These are phyloP conservation scores for Sapria himalayana DNA, from an alignment of 345 rosid species.

Conservation along the genomic window DNA sequence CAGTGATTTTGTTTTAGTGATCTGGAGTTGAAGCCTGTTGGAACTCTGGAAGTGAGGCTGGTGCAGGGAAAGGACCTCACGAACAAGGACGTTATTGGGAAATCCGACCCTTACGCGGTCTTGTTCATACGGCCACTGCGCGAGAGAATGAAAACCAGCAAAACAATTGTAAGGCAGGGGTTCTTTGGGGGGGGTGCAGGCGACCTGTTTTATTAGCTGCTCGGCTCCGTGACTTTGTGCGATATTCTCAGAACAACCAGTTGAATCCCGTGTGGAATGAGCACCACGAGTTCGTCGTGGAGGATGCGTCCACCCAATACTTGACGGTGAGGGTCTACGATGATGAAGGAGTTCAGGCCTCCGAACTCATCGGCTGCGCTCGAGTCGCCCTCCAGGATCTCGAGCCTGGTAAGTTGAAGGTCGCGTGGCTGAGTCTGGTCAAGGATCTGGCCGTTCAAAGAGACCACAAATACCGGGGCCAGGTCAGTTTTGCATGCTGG, in stretches of 20 bases:
- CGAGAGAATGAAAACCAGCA: slow-evolving; percentile 52
- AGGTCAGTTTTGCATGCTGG: slow-evolving; percentile 22
- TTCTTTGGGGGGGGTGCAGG: too few relatives aligned
- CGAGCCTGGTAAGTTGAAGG: slow-evolving; percentile 75
- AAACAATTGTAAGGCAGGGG: slow-evolving; percentile 34
- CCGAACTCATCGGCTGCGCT: slow-evolving; percentile 67
- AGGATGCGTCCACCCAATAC: slow-evolving; percentile 60
- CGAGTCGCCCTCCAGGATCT: slow-evolving; percentile 31
- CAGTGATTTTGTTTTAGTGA: slow-evolving; percentile 29
- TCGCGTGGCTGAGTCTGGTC: slow-evolving; percentile 56
- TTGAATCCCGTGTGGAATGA: slow-evolving; percentile 91
- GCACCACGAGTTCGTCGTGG: slow-evolving; percentile 61
- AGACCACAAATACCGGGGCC: slow-evolving; percentile 70
- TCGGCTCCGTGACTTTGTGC: not conserved
- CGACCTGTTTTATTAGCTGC: too few relatives aligned
- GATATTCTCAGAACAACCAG: slow-evolving; percentile 35
- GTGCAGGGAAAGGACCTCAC: slow-evolving; percentile 69
- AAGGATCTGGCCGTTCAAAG: slow-evolving; percentile 74
- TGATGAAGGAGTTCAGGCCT: slow-evolving; percentile 72
- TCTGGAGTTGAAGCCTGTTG: slow-evolving; percentile 72
- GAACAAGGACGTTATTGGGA: slow-evolving; percentile 75
- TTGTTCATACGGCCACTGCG: slow-evolving; percentile 60
- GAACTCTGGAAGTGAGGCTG: slow-evolving; percentile 74
- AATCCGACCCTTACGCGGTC: slow-evolving; percentile 78
- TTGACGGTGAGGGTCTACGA: slow-evolving; percentile 59